These are phyloP conservation scores for Pseudogymnoascus pannorum DNA, from an alignment of 2,329 filamentous ascomycete genomes.

Conservation along the genomic window DNA sequence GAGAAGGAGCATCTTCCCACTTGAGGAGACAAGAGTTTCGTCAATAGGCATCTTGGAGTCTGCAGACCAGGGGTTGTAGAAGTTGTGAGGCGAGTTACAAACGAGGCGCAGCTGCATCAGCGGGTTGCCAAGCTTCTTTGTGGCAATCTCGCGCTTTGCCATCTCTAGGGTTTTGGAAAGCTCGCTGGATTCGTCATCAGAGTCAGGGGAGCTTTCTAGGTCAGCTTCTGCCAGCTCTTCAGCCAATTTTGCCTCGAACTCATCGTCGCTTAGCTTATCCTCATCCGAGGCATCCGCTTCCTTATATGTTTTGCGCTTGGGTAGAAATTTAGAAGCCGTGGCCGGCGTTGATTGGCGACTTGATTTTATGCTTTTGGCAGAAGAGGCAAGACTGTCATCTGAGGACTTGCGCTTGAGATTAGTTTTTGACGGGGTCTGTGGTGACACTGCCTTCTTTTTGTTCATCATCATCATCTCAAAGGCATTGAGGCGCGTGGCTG, in stretches of 20 bases:
- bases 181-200: conserved; percentile 50
- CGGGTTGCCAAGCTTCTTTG: conserved; percentile 89
- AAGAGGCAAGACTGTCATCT: conserved; percentile 31
- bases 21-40: conserved; percentile 75
- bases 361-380: conserved; percentile 66
- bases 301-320: conserved; percentile 40
- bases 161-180: conserved; percentile 62
- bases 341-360: conserved; percentile 69
- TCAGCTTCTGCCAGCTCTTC: conserved; percentile 46
- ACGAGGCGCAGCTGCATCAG: conserved; percentile 85
- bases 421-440: conserved; percentile 22
- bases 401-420: conserved; percentile 51
- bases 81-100: conserved; percentile 92
- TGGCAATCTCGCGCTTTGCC: conserved; percentile 79
- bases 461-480: conserved; percentile 36
- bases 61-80: conserved; percentile 81
- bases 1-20: conserved; percentile 91
- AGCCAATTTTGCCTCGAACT: conserved; percentile 74
- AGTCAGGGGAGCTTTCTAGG: conserved; percentile 24
- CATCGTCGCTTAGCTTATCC: conserved; percentile 65
- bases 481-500: conserved; percentile 33
- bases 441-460: conserved; percentile 13
- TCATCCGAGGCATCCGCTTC: conserved; percentile 53
- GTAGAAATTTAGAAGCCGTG: conserved; percentile 40
- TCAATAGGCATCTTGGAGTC: conserved; percentile 57